phyloP scores from a whole-genome alignment of 2,329 filamentous ascomycete species.

The Lasiodiplodia sp. region DNA sequence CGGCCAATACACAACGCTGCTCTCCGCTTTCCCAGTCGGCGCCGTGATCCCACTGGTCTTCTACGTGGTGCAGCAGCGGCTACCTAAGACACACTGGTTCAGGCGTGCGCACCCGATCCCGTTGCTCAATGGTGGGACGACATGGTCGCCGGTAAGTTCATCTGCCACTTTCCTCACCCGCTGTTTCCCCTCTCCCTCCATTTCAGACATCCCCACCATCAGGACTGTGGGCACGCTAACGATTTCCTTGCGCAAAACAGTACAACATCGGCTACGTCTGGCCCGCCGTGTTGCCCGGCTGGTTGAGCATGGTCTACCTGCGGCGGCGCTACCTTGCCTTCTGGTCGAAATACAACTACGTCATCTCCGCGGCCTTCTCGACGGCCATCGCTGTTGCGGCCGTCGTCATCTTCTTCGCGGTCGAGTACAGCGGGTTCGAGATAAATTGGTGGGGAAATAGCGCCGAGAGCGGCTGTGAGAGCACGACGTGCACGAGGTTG shows the following conservation, averaged over 20 bases:
- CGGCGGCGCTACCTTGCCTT: conserved; percentile 55
- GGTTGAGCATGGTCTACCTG: conserved; percentile 64
- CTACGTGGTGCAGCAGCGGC: conserved; percentile 52
- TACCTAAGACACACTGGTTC: conserved; percentile 67
- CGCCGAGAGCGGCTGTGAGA: conserved; percentile 11
- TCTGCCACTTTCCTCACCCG: neutral
- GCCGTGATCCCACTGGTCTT: conserved; percentile 65
- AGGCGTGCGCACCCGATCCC: conserved; percentile 41
- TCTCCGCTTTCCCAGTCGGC: conserved; percentile 52
- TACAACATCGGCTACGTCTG: conserved; percentile 61
- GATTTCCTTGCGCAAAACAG: neutral
- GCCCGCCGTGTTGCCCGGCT: conserved; percentile 55
- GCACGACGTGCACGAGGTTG: conserved; percentile 7
- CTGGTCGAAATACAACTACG: conserved; percentile 74
- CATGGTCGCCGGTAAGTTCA: conserved; percentile 30
- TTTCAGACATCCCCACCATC: neutral
- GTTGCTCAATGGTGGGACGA: conserved; percentile 29
- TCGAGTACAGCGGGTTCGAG: conserved; percentile 64
- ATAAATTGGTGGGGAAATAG: conserved; percentile 69
- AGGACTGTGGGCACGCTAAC: too few species aligned
- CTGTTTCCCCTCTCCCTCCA: neutral
- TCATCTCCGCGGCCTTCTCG: conserved; percentile 75
- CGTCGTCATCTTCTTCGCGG: conserved; percentile 73
- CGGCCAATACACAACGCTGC: conserved; percentile 75
- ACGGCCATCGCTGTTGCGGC: conserved; percentile 71